Base-by-base conservation (phyloP, 2,329 filamentous ascomycete genomes). In the Fonsecaea pugnacius region DNA sequence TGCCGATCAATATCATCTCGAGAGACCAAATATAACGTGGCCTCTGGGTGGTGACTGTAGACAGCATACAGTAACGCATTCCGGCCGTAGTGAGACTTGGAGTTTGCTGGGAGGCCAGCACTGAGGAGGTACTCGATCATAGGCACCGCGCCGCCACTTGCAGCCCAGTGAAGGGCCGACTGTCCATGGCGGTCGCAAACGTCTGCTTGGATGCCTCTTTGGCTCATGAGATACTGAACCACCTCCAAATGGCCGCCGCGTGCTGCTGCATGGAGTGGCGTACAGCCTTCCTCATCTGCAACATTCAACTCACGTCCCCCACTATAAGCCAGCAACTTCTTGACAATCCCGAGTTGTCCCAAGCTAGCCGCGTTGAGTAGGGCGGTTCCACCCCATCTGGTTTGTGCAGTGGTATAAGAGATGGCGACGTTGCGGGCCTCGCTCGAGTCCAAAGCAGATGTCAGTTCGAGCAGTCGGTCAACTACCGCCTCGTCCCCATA, bases 301-400 rank as follows among this genome's bases (percentile, higher is more conserved):
- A 30, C 8, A 12, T 38, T 57, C 7, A 57, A 35, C 54, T 43
- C 54, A 21, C 35, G 32, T 4, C 54, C 54, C 2, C 54, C n/a
- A 35, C 54, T 57, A 38, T 43, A 27, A 21, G 54, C 35, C 16
- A 57, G 30, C 36, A 60, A 35, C 18, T 27, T 53, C 58, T 53
- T 54, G 27, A 60, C 58, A 16, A 46, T 54, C 30, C 36, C 46
- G 8, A 60, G 35, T 27, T 43, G 33, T 10, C 48, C 58, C 4
- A 1, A 5, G 1, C 8, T 6, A 30, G 24, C 58, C 14, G 58
- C 58, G 35, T 33, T 0, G 1, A 0, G 6, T 24, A 48, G 9
- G 21, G 43, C 18, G 3, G 43, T 48, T 3, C 4, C 18, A 3
- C 14, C 7, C 6, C 6, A 40, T 24, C 2, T 21, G 18, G 3